Evolutionary conservation across 2,329 filamentous ascomycete genomes (phyloP), one percentile per base, ranked within the genome.

Genomic region (Dryadomyces quercus-mongolicae): DNA sequence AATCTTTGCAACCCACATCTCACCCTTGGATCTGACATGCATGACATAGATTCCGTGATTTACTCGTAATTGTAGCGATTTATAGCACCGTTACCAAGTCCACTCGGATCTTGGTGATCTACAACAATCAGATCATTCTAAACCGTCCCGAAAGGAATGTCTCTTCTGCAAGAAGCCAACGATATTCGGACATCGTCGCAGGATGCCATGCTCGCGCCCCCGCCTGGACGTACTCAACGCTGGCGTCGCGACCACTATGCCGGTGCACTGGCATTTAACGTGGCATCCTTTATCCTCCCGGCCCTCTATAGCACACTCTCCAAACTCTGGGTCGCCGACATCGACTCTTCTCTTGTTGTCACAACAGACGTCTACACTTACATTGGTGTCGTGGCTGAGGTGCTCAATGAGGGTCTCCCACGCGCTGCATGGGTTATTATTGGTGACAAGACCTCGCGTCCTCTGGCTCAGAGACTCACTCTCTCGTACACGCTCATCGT

Each of bases 401-500:
- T 86, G 0, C 66, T 89, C 16, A 88, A 88, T 59, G 85, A 89
- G 63, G 84, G 85, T 0, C 76, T 89, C 0, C 84, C 84, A 0
- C 74, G 84, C 21, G 80, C 83, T 0, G 74, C 82, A 0, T 89
- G 81, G 78, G 71, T 82, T 6, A 75, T 86, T 55, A 86, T 88
- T 55, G 84, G 82, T 8, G 82, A 88, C 65, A 75, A 74, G 31
- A 67, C 77, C 0, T 79, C 75, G 1, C 74, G 82, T 1, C 69
- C 70, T 0, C 63, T 75, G 0, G 56, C 66, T 0, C 70, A 77
- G 15, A 74, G 84, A 0, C 67, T 87, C 1, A 68, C 72, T 4
- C 72, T 88, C 1, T 74, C 83, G 0, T 75, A 86, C 57, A 87
- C 84, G 0, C 69, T 86, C 1, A 70, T 86, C 2, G 67, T 82